These are phyloP conservation scores for Spongospora subterranea DNA, from an alignment of 208 protist species.

Conservation along the genomic window DNA sequence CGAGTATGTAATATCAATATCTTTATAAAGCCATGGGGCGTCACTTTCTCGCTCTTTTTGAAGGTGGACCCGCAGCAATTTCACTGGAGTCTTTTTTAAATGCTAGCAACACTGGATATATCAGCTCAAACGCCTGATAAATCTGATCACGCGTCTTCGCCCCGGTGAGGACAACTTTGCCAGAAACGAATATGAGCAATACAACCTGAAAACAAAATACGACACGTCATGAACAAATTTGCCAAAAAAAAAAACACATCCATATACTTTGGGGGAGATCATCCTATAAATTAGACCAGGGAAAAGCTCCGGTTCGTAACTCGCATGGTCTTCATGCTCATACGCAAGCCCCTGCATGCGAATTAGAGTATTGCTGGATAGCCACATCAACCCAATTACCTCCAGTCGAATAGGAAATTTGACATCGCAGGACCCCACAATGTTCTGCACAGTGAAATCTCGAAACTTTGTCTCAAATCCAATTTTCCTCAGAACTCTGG, in stretches of 20 bases:
- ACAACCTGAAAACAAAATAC: conserved; percentile 77
- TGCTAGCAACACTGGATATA: conserved; percentile 79
- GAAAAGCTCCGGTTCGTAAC: conserved; percentile 87
- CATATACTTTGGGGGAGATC: conserved; percentile 82
- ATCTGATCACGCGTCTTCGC: conserved; percentile 80
- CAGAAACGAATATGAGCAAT: conserved; percentile 87
- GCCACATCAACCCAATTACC: background rate
- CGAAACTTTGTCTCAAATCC: conserved; percentile 70
- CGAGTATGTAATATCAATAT: no score
- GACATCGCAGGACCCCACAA: conserved; percentile 84
- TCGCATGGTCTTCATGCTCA: conserved; percentile 72
- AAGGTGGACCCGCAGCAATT: background rate
- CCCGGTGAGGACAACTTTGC: conserved; percentile 89
- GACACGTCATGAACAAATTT: background rate
- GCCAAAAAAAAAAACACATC: conserved; percentile 77
- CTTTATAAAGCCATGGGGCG: no score
- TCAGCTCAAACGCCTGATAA: conserved; percentile 79
- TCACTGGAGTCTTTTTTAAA: conserved; percentile 73
- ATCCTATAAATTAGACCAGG: conserved; percentile 87
- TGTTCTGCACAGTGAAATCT: conserved; percentile 88
- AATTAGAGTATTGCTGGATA: background rate
- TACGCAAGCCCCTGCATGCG: conserved; percentile 71
- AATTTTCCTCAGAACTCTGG: conserved; percentile 12
- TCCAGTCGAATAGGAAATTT: conserved; percentile 82
- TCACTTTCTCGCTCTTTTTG: conserved; percentile 29